phyloP scores from a whole-genome alignment of 2,329 filamentous ascomycete species.

The Scedosporium minutisporum region DNA sequence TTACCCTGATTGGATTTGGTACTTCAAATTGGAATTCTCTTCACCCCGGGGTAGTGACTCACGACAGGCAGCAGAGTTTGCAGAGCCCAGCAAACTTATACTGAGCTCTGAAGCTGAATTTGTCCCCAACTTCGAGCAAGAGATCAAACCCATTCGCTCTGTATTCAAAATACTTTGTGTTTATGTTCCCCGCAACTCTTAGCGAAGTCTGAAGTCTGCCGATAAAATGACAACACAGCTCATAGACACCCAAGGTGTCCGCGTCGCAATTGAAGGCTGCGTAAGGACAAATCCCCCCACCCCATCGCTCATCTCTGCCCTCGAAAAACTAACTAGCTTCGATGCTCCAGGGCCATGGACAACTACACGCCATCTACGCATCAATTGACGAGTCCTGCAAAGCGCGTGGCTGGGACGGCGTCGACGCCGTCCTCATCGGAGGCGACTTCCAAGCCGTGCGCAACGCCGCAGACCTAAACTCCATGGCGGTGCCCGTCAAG shows the following conservation, averaged over 20 bases:
- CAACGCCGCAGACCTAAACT: constrained; percentile 76
- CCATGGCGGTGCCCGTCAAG: constrained; percentile 83
- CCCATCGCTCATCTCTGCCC: not conserved
- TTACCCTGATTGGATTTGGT: too few species aligned
- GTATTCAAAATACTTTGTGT: too few species aligned
- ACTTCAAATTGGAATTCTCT: too few species aligned
- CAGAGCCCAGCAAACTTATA: too few species aligned
- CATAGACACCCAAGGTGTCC: constrained; percentile 41
- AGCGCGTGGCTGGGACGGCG: constrained; percentile 64
- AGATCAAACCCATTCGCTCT: too few species aligned
- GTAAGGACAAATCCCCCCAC: constrained; percentile 27
- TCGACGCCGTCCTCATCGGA: constrained; percentile 83
- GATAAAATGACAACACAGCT: constrained; percentile 20
- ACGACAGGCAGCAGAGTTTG: too few species aligned
- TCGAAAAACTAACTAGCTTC: not conserved
- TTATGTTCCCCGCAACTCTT: not conserved
- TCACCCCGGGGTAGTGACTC: too few species aligned
- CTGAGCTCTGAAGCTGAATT: too few species aligned
- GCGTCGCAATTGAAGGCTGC: constrained; percentile 80
- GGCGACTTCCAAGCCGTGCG: constrained; percentile 89
- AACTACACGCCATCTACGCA: constrained; percentile 82
- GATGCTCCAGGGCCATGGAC: constrained; percentile 67
- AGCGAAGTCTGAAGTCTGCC: too few species aligned
- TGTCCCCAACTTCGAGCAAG: too few species aligned
- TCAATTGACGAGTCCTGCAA: constrained; percentile 61